Percentiles rank a stretch among this genome's conserved stretches.
These are phyloP conservation scores for Plectosphaerella sp. DNA, from an alignment of 2,329 filamentous ascomycete genomes.

Conservation along the genomic window DNA sequence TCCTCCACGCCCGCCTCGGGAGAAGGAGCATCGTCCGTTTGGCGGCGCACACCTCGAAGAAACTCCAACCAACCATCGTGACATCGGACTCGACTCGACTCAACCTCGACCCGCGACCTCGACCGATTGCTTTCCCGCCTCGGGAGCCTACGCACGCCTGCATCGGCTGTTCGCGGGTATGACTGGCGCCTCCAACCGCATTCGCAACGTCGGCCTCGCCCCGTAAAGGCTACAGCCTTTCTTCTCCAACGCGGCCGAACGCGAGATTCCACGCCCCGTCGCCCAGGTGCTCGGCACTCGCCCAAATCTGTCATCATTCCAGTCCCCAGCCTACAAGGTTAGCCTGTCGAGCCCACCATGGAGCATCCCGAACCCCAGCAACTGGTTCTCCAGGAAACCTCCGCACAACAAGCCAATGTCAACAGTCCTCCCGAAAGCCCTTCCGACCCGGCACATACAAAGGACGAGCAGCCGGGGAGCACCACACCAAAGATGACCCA, in stretches of 20 bases:
- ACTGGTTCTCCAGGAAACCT: not conserved
- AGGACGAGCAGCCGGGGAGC: not conserved
- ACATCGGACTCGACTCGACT: not conserved
- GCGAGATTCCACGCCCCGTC: not conserved
- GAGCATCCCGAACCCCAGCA: not conserved
- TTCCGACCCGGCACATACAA: not conserved
- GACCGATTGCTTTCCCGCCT: not conserved
- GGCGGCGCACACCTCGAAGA: no score
- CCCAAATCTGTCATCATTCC: not conserved
- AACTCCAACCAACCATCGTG: no score
- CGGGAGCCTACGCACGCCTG: not conserved
- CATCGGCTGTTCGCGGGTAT: not conserved
- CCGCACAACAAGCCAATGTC: not conserved
- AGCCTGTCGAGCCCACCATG: not conserved
- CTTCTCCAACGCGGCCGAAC: not conserved
- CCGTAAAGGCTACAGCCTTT: not conserved
- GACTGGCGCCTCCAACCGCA: not conserved
- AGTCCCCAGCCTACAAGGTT: not conserved
- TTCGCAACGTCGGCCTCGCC: not conserved
- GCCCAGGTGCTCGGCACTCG: not conserved
- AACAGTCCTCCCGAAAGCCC: not conserved
- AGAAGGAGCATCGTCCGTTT: no score
- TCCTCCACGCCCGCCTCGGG: slow-evolving; percentile 1
- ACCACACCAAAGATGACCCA: slow-evolving; percentile 25
- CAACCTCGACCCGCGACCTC: not conserved